phyloP scores from a whole-genome alignment of 2,329 filamentous ascomycete species.

The Exophiala sp. region DNA sequence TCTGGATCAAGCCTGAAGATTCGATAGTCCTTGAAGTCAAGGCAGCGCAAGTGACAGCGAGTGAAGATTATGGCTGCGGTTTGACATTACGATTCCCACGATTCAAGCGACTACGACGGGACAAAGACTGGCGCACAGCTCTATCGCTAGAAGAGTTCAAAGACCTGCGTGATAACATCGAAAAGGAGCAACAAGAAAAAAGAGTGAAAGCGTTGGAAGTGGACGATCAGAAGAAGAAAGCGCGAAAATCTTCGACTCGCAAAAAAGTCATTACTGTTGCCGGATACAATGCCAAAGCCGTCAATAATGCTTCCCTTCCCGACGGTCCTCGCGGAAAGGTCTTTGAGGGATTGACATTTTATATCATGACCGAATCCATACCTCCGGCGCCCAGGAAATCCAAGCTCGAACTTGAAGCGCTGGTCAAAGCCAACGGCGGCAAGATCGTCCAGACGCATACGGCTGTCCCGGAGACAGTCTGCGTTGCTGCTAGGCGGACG shows the following conservation, averaged over 20 bases:
- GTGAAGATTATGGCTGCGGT: constrained; percentile 69
- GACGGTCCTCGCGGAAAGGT: constrained; percentile 46
- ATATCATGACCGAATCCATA: constrained; percentile 68
- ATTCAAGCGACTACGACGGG: constrained; percentile 73
- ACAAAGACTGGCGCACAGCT: constrained; percentile 76
- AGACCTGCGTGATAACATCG: constrained; percentile 61
- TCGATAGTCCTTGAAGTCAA: constrained; percentile 86
- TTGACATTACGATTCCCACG: constrained; percentile 85
- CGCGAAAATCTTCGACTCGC: constrained; percentile 49
- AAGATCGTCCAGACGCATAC: constrained; percentile 67
- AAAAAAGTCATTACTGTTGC: constrained; percentile 64
- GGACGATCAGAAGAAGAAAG: constrained; percentile 55
- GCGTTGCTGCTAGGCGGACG: constrained; percentile 40
- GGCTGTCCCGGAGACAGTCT: constrained; percentile 51
- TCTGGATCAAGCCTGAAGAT: constrained; percentile 86
- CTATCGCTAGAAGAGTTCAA: constrained; percentile 73
- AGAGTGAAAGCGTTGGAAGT: constrained; percentile 49
- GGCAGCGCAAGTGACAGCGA: constrained; percentile 68
- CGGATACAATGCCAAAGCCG: constrained; percentile 54
- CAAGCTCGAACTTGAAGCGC: constrained; percentile 70
- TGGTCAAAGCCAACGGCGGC: constrained; percentile 80
- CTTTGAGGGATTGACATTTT: constrained; percentile 74
- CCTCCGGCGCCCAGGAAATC: constrained; percentile 59
- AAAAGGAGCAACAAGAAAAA: constrained; percentile 63
- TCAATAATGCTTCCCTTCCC: constrained; percentile 16